Percentiles rank a stretch among this genome's conserved stretches.
Conservation (phyloP, 169 alveolate species). For the Amoebophrya sp. region DNA sequence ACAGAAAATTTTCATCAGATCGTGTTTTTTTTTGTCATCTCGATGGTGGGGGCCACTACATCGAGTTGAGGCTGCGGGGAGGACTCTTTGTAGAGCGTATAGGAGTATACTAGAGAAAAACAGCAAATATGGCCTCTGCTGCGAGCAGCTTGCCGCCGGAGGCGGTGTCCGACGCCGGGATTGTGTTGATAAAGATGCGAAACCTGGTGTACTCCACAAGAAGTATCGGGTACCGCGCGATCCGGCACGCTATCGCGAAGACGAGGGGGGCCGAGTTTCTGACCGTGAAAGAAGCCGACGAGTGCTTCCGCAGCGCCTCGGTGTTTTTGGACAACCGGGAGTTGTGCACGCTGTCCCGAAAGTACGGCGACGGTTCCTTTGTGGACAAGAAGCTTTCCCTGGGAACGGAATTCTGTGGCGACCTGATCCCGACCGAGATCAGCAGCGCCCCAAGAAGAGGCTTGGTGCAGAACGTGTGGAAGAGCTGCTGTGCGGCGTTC, state of each 20-base stretch:
- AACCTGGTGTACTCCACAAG: background rate
- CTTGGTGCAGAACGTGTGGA: no score
- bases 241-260: background rate
- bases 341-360: background rate
- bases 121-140: no score
- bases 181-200: background rate
- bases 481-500: background rate
- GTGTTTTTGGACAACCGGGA: background rate
- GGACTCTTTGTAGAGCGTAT: no score
- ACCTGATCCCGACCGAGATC: background rate
- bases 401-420: no score
- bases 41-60: no score
- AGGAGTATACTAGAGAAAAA: no score
- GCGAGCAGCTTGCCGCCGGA: background rate
- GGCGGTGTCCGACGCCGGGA: background rate
- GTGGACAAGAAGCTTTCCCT: background rate
- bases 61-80: no score
- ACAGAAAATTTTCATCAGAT: no score
- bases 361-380: background rate
- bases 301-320: background rate
- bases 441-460: no score
- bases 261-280: no score
- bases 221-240: background rate
- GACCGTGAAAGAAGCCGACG: background rate
- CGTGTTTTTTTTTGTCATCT: no score